Conservation (phyloP, 441 rosid genomes). For the Sinapis alba region DNA sequence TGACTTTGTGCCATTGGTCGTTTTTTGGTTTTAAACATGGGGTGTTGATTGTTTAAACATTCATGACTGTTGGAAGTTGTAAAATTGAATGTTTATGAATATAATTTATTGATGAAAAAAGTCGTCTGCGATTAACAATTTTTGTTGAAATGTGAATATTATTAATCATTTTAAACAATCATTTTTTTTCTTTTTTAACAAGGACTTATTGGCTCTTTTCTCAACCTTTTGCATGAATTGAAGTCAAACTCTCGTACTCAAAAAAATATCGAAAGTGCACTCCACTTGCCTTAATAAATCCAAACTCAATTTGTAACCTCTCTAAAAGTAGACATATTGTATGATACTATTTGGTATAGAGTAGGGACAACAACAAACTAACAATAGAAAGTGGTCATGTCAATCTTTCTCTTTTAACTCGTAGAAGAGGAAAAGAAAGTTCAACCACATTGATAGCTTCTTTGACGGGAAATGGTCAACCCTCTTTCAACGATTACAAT, state of each 20-base stretch:
- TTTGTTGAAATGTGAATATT: too few relatives aligned
- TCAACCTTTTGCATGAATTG: neutral
- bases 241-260: neutral
- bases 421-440: constrained; percentile 1
- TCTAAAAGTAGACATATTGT: neutral
- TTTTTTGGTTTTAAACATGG: too few relatives aligned
- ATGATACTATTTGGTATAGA: neutral
- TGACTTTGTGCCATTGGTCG: too few relatives aligned
- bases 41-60: too few relatives aligned
- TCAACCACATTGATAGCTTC: constrained; percentile 25
- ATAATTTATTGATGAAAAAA: too few relatives aligned
- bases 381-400: too few relatives aligned
- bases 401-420: neutral
- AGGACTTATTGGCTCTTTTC: neutral
- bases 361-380: neutral
- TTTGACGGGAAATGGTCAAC: constrained; percentile 44
- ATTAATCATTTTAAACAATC: neutral
- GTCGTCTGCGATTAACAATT: too few relatives aligned
- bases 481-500: constrained; percentile 1
- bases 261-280: neutral
- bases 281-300: neutral
- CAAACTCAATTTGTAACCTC: neutral
- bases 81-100: too few relatives aligned
- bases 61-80: too few relatives aligned
- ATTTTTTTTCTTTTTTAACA: neutral